phyloP scores from a whole-genome alignment of 2,329 filamentous ascomycete species.

The Sporothrix schenckii region DNA sequence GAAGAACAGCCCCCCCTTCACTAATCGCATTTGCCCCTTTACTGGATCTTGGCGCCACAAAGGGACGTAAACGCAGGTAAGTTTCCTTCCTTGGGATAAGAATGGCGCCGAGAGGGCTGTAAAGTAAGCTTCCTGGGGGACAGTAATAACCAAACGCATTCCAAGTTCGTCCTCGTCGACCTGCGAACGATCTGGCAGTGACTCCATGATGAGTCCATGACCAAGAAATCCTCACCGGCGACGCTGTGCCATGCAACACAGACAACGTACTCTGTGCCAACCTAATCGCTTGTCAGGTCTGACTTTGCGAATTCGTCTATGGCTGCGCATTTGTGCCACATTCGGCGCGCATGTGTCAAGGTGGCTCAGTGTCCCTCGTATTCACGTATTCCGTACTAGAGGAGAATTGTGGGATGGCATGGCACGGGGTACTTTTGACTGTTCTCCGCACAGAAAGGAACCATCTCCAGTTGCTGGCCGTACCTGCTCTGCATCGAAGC shows the following conservation, averaged over 20 bases:
- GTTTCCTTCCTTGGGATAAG: background rate
- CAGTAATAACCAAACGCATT: too few species aligned
- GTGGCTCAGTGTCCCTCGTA: constrained; percentile 10
- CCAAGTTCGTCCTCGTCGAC: too few species aligned
- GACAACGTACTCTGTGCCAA: background rate
- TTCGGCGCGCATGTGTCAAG: background rate
- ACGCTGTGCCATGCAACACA: background rate
- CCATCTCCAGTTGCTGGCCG: constrained; percentile 1
- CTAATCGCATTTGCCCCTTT: background rate
- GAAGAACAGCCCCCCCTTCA: background rate
- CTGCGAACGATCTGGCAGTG: too few species aligned
- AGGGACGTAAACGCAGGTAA: background rate
- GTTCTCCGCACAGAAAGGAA: background rate
- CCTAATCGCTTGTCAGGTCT: background rate
- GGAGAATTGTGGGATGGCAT: too few species aligned
- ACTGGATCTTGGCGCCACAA: background rate
- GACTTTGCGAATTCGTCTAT: background rate
- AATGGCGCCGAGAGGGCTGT: background rate
- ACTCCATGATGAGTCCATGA: too few species aligned
- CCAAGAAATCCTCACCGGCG: background rate
- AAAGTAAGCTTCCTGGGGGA: background rate
- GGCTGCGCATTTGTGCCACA: background rate
- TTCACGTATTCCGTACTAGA: background rate
- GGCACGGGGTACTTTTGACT: background rate
- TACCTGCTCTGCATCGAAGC: background rate